These are phyloP conservation scores for Salix suchowensis DNA, from an alignment of 345 rosid species.

Conservation along the genomic window DNA sequence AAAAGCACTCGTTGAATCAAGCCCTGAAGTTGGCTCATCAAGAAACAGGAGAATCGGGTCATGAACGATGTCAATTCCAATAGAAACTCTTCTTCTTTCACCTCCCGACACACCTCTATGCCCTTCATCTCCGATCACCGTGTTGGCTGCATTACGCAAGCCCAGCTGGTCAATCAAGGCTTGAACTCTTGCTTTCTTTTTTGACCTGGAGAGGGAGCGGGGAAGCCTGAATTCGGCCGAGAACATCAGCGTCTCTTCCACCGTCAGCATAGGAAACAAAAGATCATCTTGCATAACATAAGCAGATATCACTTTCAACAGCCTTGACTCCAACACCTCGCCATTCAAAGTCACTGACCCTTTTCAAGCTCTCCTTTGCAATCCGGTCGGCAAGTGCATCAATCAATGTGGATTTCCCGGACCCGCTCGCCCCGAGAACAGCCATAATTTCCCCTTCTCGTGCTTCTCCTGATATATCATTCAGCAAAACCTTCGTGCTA, in stretches of 20 bases:
- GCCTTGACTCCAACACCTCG: conserved; percentile 60
- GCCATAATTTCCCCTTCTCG: conserved; percentile 68
- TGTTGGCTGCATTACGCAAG: conserved; percentile 63
- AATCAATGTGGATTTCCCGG: conserved; percentile 84
- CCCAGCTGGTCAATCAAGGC: conserved; percentile 87
- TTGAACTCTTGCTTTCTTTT: conserved; percentile 74
- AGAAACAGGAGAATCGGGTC: conserved; percentile 30
- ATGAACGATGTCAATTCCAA: conserved; percentile 25
- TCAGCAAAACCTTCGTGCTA: conserved; percentile 17
- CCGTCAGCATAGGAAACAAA: conserved; percentile 87
- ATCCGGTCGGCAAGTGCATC: conserved; percentile 88
- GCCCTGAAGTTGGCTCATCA: conserved; percentile 39
- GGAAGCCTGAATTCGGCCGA: conserved; percentile 95
- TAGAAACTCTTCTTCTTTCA: conserved; percentile 80
- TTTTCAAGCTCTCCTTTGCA: conserved; percentile 58
- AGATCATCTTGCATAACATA: conserved; percentile 97
- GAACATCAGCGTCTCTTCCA: conserved; percentile 89
- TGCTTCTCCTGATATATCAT: conserved; percentile 27
- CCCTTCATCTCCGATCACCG: conserved; percentile 93
- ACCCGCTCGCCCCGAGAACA: conserved; percentile 90
- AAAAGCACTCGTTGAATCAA: conserved; percentile 38
- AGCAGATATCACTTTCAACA: conserved; percentile 82
- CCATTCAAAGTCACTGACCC: conserved; percentile 78
- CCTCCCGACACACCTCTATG: conserved; percentile 94
- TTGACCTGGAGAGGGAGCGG: conserved; percentile 60